Conservation (phyloP, 441 rosid genomes). For the Erodium moschatum region DNA sequence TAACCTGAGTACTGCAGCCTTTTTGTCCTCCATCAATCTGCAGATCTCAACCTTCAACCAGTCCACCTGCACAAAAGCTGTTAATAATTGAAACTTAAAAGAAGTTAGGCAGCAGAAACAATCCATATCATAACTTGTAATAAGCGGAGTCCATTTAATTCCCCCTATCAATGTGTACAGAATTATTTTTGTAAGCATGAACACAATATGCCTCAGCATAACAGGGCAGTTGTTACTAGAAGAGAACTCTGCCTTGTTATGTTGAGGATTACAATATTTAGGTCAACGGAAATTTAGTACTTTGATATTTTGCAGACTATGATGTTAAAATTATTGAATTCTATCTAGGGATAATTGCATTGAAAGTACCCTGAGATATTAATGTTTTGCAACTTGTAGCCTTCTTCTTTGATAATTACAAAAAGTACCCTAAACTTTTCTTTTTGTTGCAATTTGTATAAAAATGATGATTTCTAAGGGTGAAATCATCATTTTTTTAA, state of each 20-base stretch:
- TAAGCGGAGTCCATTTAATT: neutral
- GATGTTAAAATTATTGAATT: neutral
- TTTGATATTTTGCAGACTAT: neutral
- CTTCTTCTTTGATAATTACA: no score
- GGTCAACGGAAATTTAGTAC: neutral
- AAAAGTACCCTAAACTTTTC: no score
- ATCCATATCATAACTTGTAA: neutral
- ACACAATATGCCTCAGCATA: neutral
- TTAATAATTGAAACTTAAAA: conserved; percentile 47
- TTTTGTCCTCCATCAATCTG: conserved; percentile 56
- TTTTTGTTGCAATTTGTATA: no score
- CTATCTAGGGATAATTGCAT: neutral
- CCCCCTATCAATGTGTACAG: neutral
- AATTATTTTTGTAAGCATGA: neutral
- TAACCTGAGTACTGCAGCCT: conserved; percentile 55
- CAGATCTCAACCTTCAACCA: conserved; percentile 68
- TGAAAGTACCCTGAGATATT: no score
- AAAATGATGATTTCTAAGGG: no score
- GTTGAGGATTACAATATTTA: neutral
- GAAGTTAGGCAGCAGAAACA: conserved; percentile 22
- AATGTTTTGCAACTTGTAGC: no score
- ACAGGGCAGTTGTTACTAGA: conserved; percentile 7
- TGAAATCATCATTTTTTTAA: no score
- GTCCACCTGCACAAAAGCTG: conserved; percentile 52
- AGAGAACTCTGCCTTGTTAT: neutral